These are phyloP conservation scores for Digitaria exilis DNA, from an alignment of 202 grass and related monocot genomes.

Conservation along the genomic window DNA sequence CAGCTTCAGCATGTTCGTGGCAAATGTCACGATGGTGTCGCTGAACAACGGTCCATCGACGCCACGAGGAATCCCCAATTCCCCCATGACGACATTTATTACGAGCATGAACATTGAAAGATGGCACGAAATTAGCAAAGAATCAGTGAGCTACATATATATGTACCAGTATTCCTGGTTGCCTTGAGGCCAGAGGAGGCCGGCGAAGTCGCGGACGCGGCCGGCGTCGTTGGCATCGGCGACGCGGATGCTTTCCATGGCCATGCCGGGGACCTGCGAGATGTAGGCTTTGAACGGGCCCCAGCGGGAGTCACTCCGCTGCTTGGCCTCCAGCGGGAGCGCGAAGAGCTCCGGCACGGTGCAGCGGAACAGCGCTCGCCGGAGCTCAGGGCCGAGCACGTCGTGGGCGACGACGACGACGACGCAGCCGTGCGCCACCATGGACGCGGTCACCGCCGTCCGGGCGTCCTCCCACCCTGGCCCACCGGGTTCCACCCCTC, in stretches of 20 bases:
- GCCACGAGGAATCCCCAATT: not conserved
- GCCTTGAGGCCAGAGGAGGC: constrained; percentile 46
- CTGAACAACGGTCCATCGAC: not conserved
- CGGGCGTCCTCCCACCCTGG: constrained; percentile 36
- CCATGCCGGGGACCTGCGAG: constrained; percentile 26
- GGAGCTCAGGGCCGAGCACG: constrained; percentile 36
- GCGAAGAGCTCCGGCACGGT: constrained; percentile 48
- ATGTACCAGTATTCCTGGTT: constrained; percentile 50
- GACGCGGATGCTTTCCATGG: constrained; percentile 55
- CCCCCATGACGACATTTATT: not conserved
- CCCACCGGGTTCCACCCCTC: not conserved
- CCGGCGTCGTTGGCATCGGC: constrained; percentile 9
- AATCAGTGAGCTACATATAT: not conserved
- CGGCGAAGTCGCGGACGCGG: constrained; percentile 34
- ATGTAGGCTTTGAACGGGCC: constrained; percentile 40
- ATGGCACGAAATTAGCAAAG: not conserved
- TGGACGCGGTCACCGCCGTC: constrained; percentile 40
- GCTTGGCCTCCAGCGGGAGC: constrained; percentile 52
- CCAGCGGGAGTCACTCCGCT: not conserved
- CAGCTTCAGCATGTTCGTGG: constrained; percentile 31
- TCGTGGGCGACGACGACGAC: constrained; percentile 44
- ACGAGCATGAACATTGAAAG: not conserved
- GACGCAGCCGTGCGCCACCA: constrained; percentile 51
- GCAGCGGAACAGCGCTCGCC: constrained; percentile 38
- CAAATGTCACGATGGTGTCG: constrained; percentile 42